Evolutionary conservation across 2,329 filamentous ascomycete genomes (phyloP), one percentile per base, ranked within the genome.

Genomic region (Talaromyces sp.): DNA sequence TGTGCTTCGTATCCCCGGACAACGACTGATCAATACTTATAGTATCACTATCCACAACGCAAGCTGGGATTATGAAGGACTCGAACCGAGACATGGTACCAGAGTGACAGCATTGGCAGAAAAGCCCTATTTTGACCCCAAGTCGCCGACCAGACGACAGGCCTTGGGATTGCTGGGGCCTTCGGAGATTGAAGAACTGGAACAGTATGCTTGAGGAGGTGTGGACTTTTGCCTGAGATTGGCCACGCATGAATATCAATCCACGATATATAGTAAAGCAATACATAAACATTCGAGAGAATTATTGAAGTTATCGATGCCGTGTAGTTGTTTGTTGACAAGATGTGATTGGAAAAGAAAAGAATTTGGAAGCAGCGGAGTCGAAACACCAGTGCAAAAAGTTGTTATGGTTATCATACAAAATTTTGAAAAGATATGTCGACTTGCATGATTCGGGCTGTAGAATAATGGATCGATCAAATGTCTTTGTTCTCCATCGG

Each of bases 11-110:
- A 56, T 24, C 2, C 11, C 2, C 7, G 3, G n/a, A n/a, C 31
- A 35, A 54, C 35, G 37, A 11, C 19, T 24, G 24, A 37, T 16
- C 52, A 10, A 27, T 19, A 19, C 9, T 27, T 13, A 31, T 59
- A 86, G 87, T 45, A 89, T 90, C 66, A 90, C 89, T 0, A 91
- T 91, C 43, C 89, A 92, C 69, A 91, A 90, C 67, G 89, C 89
- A 0, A 88, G 85, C 70, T 92, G 88, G 88, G 89, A 92, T 69
- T 91, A 91, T 71, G 88, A 85, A 39, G 87, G 87, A 1, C 82
- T 79, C 22, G 81, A 90, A 72, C 87, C 89, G 0, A 81, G 89
- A 45, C 89, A 92, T 73, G 90, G 90, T 2, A 92, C 89, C 0
- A 81, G 90, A 33, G 89, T 92, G 3, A 92, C 89, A 0, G 81